Evolutionary conservation across 805 yeast genomes (phyloP).

Genomic region (Aciculoconidium aculeatum): DNA sequence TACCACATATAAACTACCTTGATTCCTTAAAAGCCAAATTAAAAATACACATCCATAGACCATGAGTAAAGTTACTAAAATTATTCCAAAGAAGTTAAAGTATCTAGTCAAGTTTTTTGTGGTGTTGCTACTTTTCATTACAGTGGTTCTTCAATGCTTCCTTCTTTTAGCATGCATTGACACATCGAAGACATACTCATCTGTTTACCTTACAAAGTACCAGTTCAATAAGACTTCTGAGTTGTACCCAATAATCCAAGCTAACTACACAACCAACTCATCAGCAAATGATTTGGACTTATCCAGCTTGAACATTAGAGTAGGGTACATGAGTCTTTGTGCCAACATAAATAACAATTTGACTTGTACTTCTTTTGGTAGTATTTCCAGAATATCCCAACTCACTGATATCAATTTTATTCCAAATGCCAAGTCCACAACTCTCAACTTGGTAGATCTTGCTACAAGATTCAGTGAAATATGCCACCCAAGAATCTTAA

Average conservation of each 20-base stretch:
- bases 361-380: slow-evolving; percentile 31
- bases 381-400: no score
- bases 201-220: slow-evolving; percentile 45
- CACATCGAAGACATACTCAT: slow-evolving; percentile 35
- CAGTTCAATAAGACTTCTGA: slow-evolving; percentile 43
- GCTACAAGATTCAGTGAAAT: slow-evolving; percentile 41
- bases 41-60: no score
- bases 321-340: slow-evolving; percentile 58
- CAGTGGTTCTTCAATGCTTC: slow-evolving; percentile 48
- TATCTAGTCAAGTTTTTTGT: slow-evolving; percentile 38
- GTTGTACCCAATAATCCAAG: slow-evolving; percentile 33
- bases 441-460: slow-evolving; percentile 41
- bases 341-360: slow-evolving; percentile 27
- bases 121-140: slow-evolving; percentile 38
- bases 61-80: no score
- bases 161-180: slow-evolving; percentile 51
- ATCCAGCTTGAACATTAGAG: slow-evolving; percentile 38
- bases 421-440: no score
- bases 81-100: no score
- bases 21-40: no score
- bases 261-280: slow-evolving; percentile 28
- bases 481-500: slow-evolving; percentile 50
- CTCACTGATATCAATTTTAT: no score
- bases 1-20: no score
- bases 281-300: slow-evolving; percentile 20